Evolutionary conservation across 2,329 filamentous ascomycete genomes (phyloP), one percentile per base, ranked within the genome.

Genomic region (Mycocentrospora acerina): DNA sequence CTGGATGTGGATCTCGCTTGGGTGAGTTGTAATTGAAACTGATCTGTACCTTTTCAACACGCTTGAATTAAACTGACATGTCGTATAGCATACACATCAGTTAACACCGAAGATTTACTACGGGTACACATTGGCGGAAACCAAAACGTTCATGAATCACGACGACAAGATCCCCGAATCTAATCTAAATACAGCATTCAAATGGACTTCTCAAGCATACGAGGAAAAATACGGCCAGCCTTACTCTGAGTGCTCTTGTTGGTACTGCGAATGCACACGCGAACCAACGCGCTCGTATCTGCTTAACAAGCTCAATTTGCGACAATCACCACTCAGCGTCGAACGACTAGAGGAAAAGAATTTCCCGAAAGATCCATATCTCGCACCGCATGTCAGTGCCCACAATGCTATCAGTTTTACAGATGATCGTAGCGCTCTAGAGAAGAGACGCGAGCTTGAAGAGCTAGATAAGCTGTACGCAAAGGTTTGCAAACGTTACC

Each of bases 101-200:
- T 78, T 91, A 3, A 78, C 71, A 7, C 84, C 87, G 0, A 55
- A 60, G 2, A 57, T 70, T 3, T 93, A 93, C 67, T 84, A 80
- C 53, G 42, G 60, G 3, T 83, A 78, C 59, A 83, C 79, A 1
- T 59, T 75, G 1, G 37, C 34, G 0, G 61, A 63, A 15, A 76
- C 74, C 5, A 57, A 56, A 2, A 79, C 76, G 32, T 88, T 89
- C 57, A 78, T 91, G 51, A 82, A 90, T 58, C 88, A 94, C 57
- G 85, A 93, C 62, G 89, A 94, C 71, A 91, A 91, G 67, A 81
- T 94, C 15, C 81, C 83, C 32, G 84, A 90, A 55, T 71, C 70
- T 11, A 76, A 74, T 32, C 75, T 94, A 6, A 79, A 79, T 29
- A 71, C 73, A 1, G 73, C 76, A 4, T 93, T 93, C 56, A 80